Conservation (phyloP, 768 basidiomycete genomes). For the Albatrellus ellisii region DNA sequence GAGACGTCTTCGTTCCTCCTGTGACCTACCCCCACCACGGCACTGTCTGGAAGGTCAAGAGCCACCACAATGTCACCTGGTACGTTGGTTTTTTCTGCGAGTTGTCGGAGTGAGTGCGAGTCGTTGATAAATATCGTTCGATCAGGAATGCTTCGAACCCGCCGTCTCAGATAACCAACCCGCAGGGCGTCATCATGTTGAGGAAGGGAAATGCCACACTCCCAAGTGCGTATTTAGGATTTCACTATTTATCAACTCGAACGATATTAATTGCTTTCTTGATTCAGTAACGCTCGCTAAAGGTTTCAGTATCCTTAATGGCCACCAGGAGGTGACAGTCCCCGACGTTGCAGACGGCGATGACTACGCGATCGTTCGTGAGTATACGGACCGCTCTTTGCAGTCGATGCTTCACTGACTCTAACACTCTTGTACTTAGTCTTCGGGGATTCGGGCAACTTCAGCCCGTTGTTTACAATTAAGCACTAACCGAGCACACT, state of each 20-base stretch:
- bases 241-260: background rate
- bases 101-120: background rate
- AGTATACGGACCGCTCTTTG: background rate
- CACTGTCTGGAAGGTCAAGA: slow-evolving; percentile 17
- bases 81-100: slow-evolving; percentile 8
- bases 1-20: slow-evolving; percentile 19
- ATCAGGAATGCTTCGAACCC: slow-evolving; percentile 1
- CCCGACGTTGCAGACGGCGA: background rate
- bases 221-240: background rate
- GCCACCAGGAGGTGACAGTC: slow-evolving; percentile 6
- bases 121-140: background rate
- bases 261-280: background rate
- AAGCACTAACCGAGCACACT: background rate
- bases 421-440: slow-evolving; percentile 15
- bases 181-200: background rate
- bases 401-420: background rate
- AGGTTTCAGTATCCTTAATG: slow-evolving; percentile 1
- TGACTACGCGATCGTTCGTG: slow-evolving; percentile 4
- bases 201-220: background rate
- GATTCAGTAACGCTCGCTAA: background rate
- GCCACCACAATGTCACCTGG: slow-evolving; percentile 19
- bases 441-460: slow-evolving; percentile 22
- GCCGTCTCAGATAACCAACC: slow-evolving; percentile 17
- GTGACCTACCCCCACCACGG: slow-evolving; percentile 15
- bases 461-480: slow-evolving; percentile 19